These are phyloP conservation scores for Cystobasidium ongulense DNA, from an alignment of 768 basidiomycete genomes.

Conservation along the genomic window DNA sequence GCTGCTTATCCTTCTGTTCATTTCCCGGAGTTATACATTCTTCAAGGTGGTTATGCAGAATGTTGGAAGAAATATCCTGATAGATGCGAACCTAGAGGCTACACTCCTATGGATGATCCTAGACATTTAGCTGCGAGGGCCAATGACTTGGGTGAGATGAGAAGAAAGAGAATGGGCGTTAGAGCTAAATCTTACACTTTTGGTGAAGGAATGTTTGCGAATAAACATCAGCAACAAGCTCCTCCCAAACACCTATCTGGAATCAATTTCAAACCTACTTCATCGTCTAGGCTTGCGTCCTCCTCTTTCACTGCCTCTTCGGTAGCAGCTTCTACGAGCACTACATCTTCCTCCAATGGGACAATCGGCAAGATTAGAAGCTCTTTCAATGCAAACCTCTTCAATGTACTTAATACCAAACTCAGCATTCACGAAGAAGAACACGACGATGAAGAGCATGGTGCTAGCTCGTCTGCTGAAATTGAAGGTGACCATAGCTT, in stretches of 20 bases:
- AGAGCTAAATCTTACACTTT: slow-evolving; percentile 32
- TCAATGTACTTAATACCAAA: slow-evolving; percentile 21
- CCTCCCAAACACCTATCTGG: slow-evolving; percentile 15
- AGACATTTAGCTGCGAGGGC: slow-evolving; percentile 67
- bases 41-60: slow-evolving; percentile 89
- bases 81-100: slow-evolving; percentile 71
- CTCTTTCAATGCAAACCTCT: slow-evolving; percentile 23
- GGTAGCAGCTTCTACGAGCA: neutral
- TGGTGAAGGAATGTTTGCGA: slow-evolving; percentile 19
- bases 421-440: slow-evolving; percentile 26
- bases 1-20: slow-evolving; percentile 86
- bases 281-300: neutral
- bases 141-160: slow-evolving; percentile 84
- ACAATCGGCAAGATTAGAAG: neutral
- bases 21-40: slow-evolving; percentile 92
- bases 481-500: slow-evolving; percentile 6
- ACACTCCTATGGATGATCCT: slow-evolving; percentile 93
- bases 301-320: neutral
- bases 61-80: slow-evolving; percentile 64
- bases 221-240: neutral
- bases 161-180: slow-evolving; percentile 49
- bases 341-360: neutral
- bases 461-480: neutral
- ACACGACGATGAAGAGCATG: neutral
- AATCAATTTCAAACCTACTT: slow-evolving; percentile 7